Conservation (phyloP, 2,329 filamentous ascomycete species). For the Cytospora paraplurivora region DNA sequence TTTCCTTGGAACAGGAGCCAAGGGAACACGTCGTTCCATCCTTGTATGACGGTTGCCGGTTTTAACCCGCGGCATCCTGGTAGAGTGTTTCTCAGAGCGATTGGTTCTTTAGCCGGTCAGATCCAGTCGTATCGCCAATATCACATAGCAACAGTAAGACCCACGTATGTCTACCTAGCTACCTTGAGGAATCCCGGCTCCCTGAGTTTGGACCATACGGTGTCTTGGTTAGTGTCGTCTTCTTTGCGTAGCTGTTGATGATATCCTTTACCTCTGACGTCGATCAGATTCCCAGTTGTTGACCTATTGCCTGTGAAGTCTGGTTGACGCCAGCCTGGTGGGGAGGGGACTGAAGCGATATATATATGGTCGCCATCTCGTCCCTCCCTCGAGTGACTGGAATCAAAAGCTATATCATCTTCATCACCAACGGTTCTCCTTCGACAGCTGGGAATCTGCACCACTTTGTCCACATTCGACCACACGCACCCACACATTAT, state of each 20-base stretch:
- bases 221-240: background rate
- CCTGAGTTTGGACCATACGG: background rate
- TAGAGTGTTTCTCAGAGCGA: background rate
- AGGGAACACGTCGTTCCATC: background rate
- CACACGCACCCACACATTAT: background rate
- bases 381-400: background rate
- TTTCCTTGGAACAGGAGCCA: background rate
- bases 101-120: background rate
- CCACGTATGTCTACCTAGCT: background rate
- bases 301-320: background rate
- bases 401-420: background rate
- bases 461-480: background rate
- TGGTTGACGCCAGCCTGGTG: background rate
- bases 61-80: background rate
- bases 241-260: background rate
- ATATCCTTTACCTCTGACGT: background rate
- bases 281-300: background rate
- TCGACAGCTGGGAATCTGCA: too few relatives aligned
- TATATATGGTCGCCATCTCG: conserved; percentile 3
- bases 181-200: background rate
- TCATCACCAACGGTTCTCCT: background rate
- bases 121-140: background rate
- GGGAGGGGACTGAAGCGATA: conserved; percentile 5
- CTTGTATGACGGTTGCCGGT: background rate
- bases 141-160: background rate